These are phyloP conservation scores for Penicillium expansum DNA, from an alignment of 2,329 filamentous ascomycete species.

Conservation along the genomic window DNA sequence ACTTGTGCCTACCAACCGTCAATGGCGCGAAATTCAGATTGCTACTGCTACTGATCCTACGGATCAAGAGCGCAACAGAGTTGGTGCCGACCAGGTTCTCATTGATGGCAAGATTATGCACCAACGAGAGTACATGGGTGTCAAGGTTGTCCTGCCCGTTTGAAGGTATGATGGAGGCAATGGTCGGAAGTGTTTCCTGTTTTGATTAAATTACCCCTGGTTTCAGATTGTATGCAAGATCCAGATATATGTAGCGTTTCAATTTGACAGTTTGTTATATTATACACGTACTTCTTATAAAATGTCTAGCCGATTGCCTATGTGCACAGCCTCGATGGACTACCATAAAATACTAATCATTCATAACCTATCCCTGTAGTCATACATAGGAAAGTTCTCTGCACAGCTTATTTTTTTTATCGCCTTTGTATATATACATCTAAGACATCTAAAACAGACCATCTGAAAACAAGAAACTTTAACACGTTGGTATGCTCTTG, in stretches of 20 bases:
- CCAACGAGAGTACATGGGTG: constrained; percentile 48
- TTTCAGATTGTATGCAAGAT: background rate
- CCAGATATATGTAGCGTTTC: background rate
- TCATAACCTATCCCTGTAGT: too few relatives aligned
- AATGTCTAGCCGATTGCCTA: too few relatives aligned
- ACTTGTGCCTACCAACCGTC: constrained; percentile 46
- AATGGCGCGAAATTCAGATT: constrained; percentile 54
- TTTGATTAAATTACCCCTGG: background rate
- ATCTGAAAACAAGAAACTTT: too few relatives aligned
- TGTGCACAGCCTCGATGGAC: too few relatives aligned
- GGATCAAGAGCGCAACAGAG: constrained; percentile 40
- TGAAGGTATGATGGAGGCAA: constrained; percentile 16
- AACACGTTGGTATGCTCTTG: too few relatives aligned
- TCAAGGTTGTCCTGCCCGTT: constrained; percentile 47
- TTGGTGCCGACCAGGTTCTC: constrained; percentile 45
- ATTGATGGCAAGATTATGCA: constrained; percentile 49
- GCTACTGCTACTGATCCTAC: constrained; percentile 46
- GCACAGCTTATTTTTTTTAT: too few relatives aligned
- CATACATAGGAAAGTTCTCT: too few relatives aligned
- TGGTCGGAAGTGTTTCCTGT: background rate
- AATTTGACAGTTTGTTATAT: background rate
- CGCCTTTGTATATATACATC: too few relatives aligned
- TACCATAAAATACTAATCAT: too few relatives aligned
- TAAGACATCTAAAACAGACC: too few relatives aligned
- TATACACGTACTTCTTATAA: too few relatives aligned